Evolutionary conservation across 257 asterid genomes (phyloP).

Genomic region (Thymus quinquecostatus): DNA sequence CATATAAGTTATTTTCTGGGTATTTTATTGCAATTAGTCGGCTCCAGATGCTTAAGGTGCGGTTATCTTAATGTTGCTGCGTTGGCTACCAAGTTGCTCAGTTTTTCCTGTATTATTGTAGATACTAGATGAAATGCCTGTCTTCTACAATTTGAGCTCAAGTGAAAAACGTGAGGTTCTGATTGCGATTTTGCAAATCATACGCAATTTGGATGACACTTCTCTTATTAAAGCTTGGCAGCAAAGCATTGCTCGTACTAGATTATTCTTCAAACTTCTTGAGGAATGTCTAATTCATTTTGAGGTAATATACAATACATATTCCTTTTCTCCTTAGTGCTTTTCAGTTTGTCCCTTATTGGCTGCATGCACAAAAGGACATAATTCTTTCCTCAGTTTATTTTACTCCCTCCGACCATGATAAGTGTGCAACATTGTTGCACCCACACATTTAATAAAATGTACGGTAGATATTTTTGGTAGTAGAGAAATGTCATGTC

Average conservation of each 20-base stretch:
- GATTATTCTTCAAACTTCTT: slow-evolving; percentile 95
- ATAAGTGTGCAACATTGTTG: too few relatives aligned
- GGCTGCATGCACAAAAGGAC: background rate
- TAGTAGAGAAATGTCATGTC: too few relatives aligned
- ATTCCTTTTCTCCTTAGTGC: background rate
- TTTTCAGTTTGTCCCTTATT: background rate
- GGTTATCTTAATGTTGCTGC: background rate
- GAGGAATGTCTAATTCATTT: slow-evolving; percentile 92
- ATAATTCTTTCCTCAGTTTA: background rate
- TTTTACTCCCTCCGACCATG: too few relatives aligned
- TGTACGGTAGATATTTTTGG: too few relatives aligned
- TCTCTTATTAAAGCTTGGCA: slow-evolving; percentile 99
- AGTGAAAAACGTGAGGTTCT: slow-evolving; percentile 92
- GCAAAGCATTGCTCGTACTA: slow-evolving; percentile 99
- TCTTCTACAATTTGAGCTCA: slow-evolving; percentile 92
- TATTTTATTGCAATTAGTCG: too few relatives aligned
- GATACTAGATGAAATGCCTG: slow-evolving; percentile 99
- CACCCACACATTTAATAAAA: too few relatives aligned
- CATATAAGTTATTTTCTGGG: slow-evolving; percentile 6
- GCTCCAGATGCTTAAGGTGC: too few relatives aligned
- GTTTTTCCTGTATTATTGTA: slow-evolving; percentile 47
- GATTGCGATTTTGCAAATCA: slow-evolving; percentile 76
- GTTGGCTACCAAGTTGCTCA: slow-evolving; percentile 25
- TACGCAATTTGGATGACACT: slow-evolving; percentile 92
- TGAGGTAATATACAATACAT: slow-evolving; percentile 60